phyloP scores from a whole-genome alignment of 1,139 yeast species.

The Scheffersomyces parashehatae region DNA sequence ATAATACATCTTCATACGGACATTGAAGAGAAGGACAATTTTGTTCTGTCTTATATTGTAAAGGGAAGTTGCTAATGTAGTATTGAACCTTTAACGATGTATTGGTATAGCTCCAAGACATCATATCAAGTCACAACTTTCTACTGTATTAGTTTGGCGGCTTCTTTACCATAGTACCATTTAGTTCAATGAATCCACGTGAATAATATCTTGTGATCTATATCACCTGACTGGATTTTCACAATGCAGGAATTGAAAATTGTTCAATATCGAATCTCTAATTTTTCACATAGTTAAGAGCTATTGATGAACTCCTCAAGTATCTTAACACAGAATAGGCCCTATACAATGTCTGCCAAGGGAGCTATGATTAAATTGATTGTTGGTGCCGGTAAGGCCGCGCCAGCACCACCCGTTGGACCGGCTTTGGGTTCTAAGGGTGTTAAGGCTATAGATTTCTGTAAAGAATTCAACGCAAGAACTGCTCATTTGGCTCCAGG shows the following conservation, averaged over 20 bases:
- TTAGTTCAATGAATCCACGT: background rate
- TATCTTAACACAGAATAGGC: too few relatives aligned
- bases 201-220: background rate
- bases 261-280: too few relatives aligned
- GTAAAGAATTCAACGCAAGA: conserved; percentile 97
- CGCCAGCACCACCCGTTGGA: conserved; percentile 99
- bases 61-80: too few relatives aligned
- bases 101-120: too few relatives aligned
- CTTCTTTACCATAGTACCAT: background rate
- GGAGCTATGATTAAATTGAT: conserved; percentile 75
- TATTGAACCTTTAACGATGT: too few relatives aligned
- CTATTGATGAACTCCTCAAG: too few relatives aligned
- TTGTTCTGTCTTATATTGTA: background rate
- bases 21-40: background rate
- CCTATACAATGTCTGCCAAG: conserved; percentile 27
- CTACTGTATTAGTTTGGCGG: too few relatives aligned
- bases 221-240: background rate
- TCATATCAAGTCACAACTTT: too few relatives aligned
- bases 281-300: too few relatives aligned
- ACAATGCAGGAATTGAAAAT: background rate
- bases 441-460: conserved; percentile 96
- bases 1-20: background rate
- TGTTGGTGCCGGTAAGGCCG: conserved; percentile 98
- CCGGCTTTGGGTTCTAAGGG: conserved; percentile 99
- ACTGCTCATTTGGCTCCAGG: conserved; percentile 87